Percentiles rank a stretch among this genome's conserved stretches.
These are phyloP conservation scores for Xanthoconium stramineum DNA, from an alignment of 768 basidiomycete species.

Conservation along the genomic window DNA sequence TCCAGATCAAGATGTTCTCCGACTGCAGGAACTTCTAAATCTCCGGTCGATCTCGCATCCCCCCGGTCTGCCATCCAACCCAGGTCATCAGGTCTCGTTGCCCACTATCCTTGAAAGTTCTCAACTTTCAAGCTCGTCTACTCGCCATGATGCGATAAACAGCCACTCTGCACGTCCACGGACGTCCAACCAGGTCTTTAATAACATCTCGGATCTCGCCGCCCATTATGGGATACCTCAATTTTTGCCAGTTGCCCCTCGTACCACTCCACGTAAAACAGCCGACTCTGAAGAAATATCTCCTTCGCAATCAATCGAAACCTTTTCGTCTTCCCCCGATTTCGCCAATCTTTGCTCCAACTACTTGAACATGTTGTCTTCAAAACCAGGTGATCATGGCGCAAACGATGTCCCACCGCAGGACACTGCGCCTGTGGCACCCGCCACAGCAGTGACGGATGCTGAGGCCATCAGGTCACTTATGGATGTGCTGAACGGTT, in stretches of 20 bases:
- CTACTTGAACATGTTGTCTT: slow-evolving; percentile 68
- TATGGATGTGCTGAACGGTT: slow-evolving; percentile 40
- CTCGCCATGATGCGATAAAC: slow-evolving; percentile 61
- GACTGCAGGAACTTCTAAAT: slow-evolving; percentile 40
- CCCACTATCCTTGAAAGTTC: slow-evolving; percentile 46
- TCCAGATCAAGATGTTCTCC: slow-evolving; percentile 45
- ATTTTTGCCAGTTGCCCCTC: slow-evolving; percentile 64
- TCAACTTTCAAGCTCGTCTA: slow-evolving; percentile 48
- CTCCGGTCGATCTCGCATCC: slow-evolving; percentile 39
- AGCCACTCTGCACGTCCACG: slow-evolving; percentile 53
- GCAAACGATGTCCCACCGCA: slow-evolving; percentile 31
- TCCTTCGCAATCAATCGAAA: slow-evolving; percentile 21
- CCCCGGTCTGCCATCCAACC: slow-evolving; percentile 34
- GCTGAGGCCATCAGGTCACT: slow-evolving; percentile 36
- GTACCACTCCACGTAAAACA: slow-evolving; percentile 48
- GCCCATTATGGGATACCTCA: slow-evolving; percentile 79
- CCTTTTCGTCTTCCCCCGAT: slow-evolving; percentile 35
- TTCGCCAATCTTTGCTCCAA: slow-evolving; percentile 49
- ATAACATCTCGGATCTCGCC: slow-evolving; percentile 63
- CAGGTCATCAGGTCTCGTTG: slow-evolving; percentile 40
- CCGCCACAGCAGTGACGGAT: slow-evolving; percentile 21
- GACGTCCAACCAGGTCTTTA: slow-evolving; percentile 65
- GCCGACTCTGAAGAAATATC: slow-evolving; percentile 34
- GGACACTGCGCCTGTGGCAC: slow-evolving; percentile 27
- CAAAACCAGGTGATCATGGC: slow-evolving; percentile 42